Evolutionary conservation across 345 rosid species (phyloP).

Genomic region (Alliaria petiolata): DNA sequence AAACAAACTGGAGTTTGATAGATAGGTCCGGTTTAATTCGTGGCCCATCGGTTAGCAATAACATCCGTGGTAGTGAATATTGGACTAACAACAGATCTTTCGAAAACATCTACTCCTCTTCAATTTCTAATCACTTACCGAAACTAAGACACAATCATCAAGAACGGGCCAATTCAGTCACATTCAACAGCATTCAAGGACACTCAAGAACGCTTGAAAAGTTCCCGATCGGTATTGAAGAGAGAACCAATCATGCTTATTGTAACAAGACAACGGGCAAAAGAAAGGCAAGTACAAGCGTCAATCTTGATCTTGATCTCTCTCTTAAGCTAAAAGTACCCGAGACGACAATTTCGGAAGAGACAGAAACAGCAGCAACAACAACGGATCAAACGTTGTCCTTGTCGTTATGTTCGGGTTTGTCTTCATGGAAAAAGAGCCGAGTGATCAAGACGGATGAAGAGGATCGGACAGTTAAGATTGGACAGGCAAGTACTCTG

Average conservation of each 20-base stretch:
- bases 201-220: slow-evolving; percentile 19
- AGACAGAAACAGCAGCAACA: slow-evolving; percentile 28
- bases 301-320: slow-evolving; percentile 50
- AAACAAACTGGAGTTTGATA: slow-evolving; percentile 37
- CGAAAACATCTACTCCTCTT: slow-evolving; percentile 26
- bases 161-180: background rate
- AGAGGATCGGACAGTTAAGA: slow-evolving; percentile 34
- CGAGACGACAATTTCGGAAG: slow-evolving; percentile 15
- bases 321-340: slow-evolving; percentile 37
- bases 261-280: slow-evolving; percentile 26
- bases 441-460: slow-evolving; percentile 37
- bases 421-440: slow-evolving; percentile 40
- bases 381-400: slow-evolving; percentile 42
- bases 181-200: slow-evolving; percentile 23
- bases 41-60: slow-evolving; percentile 34
- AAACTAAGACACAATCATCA: slow-evolving; percentile 21
- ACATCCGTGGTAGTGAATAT: slow-evolving; percentile 29
- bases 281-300: slow-evolving; percentile 39
- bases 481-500: slow-evolving; percentile 69
- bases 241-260: slow-evolving; percentile 6
- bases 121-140: slow-evolving; percentile 8
- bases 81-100: slow-evolving; percentile 22
- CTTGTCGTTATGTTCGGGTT: slow-evolving; percentile 48
- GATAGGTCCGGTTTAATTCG: slow-evolving; percentile 34
- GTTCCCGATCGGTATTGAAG: slow-evolving; percentile 22